phyloP scores from a whole-genome alignment of 2,329 filamentous ascomycete genomes.

The Pseudogymnoascus sp. region DNA sequence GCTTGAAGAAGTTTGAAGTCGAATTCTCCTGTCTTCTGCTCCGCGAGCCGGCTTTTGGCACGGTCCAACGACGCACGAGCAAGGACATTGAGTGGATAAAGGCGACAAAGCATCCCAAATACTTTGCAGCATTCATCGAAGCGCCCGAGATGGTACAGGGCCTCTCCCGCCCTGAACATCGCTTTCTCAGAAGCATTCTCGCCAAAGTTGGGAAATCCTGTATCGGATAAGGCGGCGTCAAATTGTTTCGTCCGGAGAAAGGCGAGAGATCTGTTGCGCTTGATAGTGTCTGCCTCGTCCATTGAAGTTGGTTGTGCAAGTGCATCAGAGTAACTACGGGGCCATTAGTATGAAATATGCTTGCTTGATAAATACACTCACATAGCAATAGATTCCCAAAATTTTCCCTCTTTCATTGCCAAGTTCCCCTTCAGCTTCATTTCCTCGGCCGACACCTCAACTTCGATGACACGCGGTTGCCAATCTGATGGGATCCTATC shows the following conservation, averaged over 20 bases:
- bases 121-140: conserved; percentile 31
- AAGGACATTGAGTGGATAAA: conserved; percentile 35
- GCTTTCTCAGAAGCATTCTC: conserved; percentile 31
- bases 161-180: conserved; percentile 33
- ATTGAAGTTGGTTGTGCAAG: conserved; percentile 26
- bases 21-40: conserved; percentile 38
- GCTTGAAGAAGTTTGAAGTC: conserved; percentile 36
- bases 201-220: conserved; percentile 25
- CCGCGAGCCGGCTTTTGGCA: conserved; percentile 30
- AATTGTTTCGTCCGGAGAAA: conserved; percentile 30
- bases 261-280: conserved; percentile 34
- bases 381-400: conserved; percentile 22
- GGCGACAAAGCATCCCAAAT: conserved; percentile 22
- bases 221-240: conserved; percentile 33
- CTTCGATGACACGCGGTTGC: conserved; percentile 31
- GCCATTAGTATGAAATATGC: conserved; percentile 26
- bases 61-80: conserved; percentile 36
- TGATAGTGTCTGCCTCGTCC: conserved; percentile 24
- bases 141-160: conserved; percentile 33
- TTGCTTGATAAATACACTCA: conserved; percentile 25
- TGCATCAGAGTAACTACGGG: conserved; percentile 19
- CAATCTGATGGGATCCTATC: conserved; percentile 37
- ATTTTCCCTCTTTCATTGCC: conserved; percentile 21
- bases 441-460: not conserved
- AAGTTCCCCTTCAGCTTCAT: conserved; percentile 22